Evolutionary conservation across 2,329 filamentous ascomycete species (phyloP), one percentile per base, ranked within the genome.

Genomic region (Coniochaeta sp.): DNA sequence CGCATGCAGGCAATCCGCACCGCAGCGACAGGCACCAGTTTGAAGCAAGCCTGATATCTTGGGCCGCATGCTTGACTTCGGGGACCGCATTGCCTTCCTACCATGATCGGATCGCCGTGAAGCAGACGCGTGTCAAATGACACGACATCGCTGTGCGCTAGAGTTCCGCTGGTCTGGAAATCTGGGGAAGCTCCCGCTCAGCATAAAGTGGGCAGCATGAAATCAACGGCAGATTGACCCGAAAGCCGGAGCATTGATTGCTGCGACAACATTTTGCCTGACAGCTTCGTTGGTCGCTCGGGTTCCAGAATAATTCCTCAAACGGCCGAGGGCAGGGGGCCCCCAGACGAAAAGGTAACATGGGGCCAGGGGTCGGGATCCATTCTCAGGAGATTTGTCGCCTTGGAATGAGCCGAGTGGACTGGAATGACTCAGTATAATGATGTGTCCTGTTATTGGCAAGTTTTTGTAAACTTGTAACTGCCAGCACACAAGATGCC

Each of bases 251-350:
- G 36, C 12, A 40, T 44, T 28, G 26, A 24, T 40, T 40, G 24
- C 16, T 44, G 56, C 19, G 17, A 12, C 17, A 16, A n/a, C 24
- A 40, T 28, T n/a, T 19, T 58, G 28, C 56, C 43, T 24, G 43
- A 22, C 43, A 22, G 43, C 24, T n/a, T n/a, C 11, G 19, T 36
- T 58, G 38, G 34, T 58, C 33, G 28, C 17, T 38, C 11, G 33
- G 34, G 56, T 44, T 58, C 56, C 38, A 58, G 56, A 58, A 58
- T n/a, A 40, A 28, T 58, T 44, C 56, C 54, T 36, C 54, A 52
- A 52, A 52, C 47, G 47, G 54, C 54, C 54, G 54, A 38, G 8
- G 34, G 16, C 54, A 57, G 54, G 54, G 54, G 52, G 31, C 7
- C 31, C 7, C 31, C 7, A 34, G 31, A n/a, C 34, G 34, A 55